Base-by-base conservation (phyloP, 371 early-diverging fungal genomes). In the Choanephora cucurbitarum region DNA sequence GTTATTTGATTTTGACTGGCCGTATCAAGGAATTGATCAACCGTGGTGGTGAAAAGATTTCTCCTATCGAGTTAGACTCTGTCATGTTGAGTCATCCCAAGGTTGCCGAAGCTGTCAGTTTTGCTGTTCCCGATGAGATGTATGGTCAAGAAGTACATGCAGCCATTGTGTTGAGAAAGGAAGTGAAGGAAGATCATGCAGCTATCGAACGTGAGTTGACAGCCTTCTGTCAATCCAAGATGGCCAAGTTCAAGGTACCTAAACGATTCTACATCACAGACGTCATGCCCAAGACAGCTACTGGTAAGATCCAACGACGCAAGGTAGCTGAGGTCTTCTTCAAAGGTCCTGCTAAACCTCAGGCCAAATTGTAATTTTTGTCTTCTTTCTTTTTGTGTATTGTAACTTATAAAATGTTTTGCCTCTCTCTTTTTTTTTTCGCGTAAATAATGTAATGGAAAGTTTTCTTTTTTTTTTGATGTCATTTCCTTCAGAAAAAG, bases 91-190 rank as follows among this genome's bases (percentile, higher is more conserved):
- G 82, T 58, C 83, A 82, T 53, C 87, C 87, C 10, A 81, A 69
- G 40, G 83, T 93, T 3, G 78, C 80, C 15, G 95, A 94, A 49
- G 94, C 91, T 2, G 89, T 90, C 11, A 79, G 82, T 49, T 94
- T 93, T 73, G 87, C 75, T 18, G 88, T 90, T 2, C 77, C 83
- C 2, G 87, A 89, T 69, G 78, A 83, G 14, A 85, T 90, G 68
- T 91, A 90, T 52, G 92, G 92, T 22, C 89, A 93, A 66, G 91
- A 90, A 57, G 85, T 94, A 13, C 85, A 90, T 64, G 90, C 89
- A 2, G 88, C 91, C 0, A 86, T 92, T 5, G 87, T 94, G 3
- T 69, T 69, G 19, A 70, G 64, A 9, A 28, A 44, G 1, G 65
- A 58, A 21, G 51, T 62, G 8, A 41, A 57, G 44, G 70, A 64